A percentile compares a stretch with the other conserved stretches of the same genome.
These are phyloP conservation scores for Penicillium janthinellum DNA, from an alignment of 2,329 filamentous ascomycete species.

Conservation along the genomic window DNA sequence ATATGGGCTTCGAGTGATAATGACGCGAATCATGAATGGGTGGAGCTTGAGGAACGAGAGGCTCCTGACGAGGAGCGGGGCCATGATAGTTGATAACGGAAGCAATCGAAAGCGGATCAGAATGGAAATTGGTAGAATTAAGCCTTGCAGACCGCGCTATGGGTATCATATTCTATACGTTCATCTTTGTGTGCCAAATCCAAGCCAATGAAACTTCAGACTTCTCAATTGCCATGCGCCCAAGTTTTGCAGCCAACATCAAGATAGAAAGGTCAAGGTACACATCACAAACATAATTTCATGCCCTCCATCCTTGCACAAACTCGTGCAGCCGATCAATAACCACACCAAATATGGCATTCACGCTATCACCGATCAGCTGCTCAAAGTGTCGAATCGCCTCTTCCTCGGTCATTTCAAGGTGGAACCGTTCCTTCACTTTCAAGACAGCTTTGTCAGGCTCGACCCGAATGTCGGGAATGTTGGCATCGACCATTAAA, in stretches of 20 bases:
- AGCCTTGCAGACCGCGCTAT: not conserved
- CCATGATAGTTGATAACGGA: conserved; percentile 2
- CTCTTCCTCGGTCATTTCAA: conserved; percentile 90
- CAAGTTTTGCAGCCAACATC: not conserved
- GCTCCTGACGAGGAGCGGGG: conserved; percentile 27
- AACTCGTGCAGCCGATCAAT: conserved; percentile 95
- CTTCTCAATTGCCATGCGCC: not conserved
- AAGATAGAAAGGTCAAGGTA: not conserved
- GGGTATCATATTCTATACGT: conserved; percentile 19
- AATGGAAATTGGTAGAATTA: not conserved
- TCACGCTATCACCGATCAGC: conserved; percentile 87
- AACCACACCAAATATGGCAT: conserved; percentile 86
- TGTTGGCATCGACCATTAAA: conserved; percentile 96
- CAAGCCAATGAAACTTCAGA: not conserved
- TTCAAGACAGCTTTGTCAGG: conserved; percentile 93
- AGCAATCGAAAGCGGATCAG: not conserved
- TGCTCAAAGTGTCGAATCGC: conserved; percentile 84
- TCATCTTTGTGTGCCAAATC: conserved; percentile 7
- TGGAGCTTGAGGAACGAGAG: conserved; percentile 24
- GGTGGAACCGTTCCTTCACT: conserved; percentile 89
- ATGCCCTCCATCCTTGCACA: conserved; percentile 87
- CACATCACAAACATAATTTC: not conserved
- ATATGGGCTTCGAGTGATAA: conserved; percentile 7
- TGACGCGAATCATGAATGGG: conserved; percentile 24
- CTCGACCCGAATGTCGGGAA: conserved; percentile 90